Conservation (phyloP, 2,329 filamentous ascomycete species). For the Fusarium protoensiforme region DNA sequence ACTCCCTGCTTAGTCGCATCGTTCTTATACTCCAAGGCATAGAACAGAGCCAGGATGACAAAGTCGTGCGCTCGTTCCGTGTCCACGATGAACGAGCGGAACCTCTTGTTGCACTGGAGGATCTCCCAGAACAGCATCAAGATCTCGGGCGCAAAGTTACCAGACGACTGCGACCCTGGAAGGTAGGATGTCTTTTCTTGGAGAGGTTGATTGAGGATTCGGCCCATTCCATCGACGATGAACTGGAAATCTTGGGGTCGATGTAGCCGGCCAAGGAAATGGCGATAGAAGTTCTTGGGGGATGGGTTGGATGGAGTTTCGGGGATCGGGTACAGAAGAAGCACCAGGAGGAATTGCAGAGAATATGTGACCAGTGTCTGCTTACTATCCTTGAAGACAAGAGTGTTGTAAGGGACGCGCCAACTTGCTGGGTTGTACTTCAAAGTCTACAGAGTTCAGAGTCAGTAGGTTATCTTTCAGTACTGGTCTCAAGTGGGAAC, state of each 20-base stretch:
- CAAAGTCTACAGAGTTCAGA: constrained; percentile 70
- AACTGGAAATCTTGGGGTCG: constrained; percentile 98
- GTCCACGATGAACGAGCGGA: constrained; percentile 96
- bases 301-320: constrained; percentile 73
- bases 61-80: constrained; percentile 95
- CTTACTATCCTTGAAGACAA: constrained; percentile 91
- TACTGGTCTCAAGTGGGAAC: constrained; percentile 39
- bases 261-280: constrained; percentile 90
- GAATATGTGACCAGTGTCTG: constrained; percentile 93
- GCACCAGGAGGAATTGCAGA: constrained; percentile 86
- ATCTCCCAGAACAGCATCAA: constrained; percentile 98
- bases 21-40: constrained; percentile 88
- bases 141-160: constrained; percentile 93
- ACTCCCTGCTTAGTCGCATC: constrained; percentile 91
- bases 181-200: constrained; percentile 90
- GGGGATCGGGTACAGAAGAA: constrained; percentile 88
- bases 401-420: constrained; percentile 92
- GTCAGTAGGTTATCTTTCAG: constrained; percentile 1
- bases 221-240: constrained; percentile 91
- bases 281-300: constrained; percentile 91
- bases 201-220: constrained; percentile 91
- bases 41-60: constrained; percentile 88
- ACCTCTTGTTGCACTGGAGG: constrained; percentile 96
- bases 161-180: constrained; percentile 81
- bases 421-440: constrained; percentile 97